Evolutionary conservation across 139 green algal genomes (phyloP), one percentile per base, ranked within the genome.

Genomic region (Chlorella sp.): DNA sequence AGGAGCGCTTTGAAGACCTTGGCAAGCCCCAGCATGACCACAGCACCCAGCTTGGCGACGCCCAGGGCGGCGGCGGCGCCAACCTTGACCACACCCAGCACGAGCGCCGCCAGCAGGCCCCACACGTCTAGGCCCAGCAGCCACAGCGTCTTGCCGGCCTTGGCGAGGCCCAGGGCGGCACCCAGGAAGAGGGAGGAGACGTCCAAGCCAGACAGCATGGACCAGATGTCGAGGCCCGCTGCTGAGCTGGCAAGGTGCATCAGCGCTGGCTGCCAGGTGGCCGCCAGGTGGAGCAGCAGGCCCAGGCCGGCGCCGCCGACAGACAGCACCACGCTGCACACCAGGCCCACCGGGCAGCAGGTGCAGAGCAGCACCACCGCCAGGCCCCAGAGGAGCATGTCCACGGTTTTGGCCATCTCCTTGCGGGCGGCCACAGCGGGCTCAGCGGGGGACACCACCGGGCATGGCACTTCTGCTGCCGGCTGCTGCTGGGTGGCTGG

Each of bases 291-390:
- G 75, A 81, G 19, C 34, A 81, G 18, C 15, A 39, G 42, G 30
- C 42, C 42, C 40, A 64, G 42, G 1, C 28, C 42, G 42, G 79
- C 79, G 79, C 42, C 79, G 42, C 79, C 79, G 42, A 85, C 28
- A 9, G 53, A 39, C 30, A 85, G 79, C 42, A 68, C 79, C 42
- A 85, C 42, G 32, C 42, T 68, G 42, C 64, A 64, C 30, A 85
- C 42, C 79, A 85, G 79, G 79, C 79, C 79, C 79, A 85, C 36
- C 42, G 79, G 79, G 79, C 79, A 85, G 79, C 79, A 85, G 42
- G 48, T 68, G 42, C 57, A 64, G 14, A 85, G 42, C 42, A 85
- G 79, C 42, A 68, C 36, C 28, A 64, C 32, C 1, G 79, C 79
- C n/a, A 85, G 32, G 42, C 42, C 57, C 42, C 57, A 36, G 5